Base-by-base conservation (phyloP, 495 filamentous ascomycete genomes). In the Annulohypoxylon maeteangense region DNA sequence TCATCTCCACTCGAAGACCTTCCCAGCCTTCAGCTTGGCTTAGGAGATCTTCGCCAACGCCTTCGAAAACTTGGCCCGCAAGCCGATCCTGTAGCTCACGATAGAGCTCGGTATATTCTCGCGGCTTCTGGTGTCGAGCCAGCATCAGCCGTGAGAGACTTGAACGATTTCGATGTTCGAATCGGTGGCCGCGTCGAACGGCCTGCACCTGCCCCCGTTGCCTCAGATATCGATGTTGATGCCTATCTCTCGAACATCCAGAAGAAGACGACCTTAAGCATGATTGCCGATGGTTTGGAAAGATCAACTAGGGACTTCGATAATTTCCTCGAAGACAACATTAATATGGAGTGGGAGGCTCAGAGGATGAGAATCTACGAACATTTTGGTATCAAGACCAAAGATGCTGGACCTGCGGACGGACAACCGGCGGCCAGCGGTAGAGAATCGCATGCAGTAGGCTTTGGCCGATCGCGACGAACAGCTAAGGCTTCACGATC, bases 321-420 rank as follows among this genome's bases (percentile, higher is more conserved):
- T 76, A 78, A 86, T 40, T 98, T 96, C 78, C 81, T 99, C 47
- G 95, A 98, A 76, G 94, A 97, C 70, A 95, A 95, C 75, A 90
- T 98, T 6, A 92, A 93, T 7, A 90, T 95, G 83, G 92, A 98
- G 78, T 98, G 95, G 95, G 93, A 98, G 61, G 89, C 90, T 5
- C 95, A 98, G 80, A 90, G 94, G 38, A 91, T 90, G 76, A 89
- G 89, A 58, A 97, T 98, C 57, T 97, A 97, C 77, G 89, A 97
- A 74, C 95, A 99, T 76, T 98, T 99, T 77, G 95, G 95, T 7
- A 90, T 99, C 42, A 91, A 87, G 64, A 85, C 89, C 7, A 88
- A 85, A 68, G 87, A 90, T 45, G 83, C 84, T 7, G 54, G 76
- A 27, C 70, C 80, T 56, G 75, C 76, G 59, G 71, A 80, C 65